These are phyloP conservation scores for Aspergillus steynii DNA, from an alignment of 495 filamentous ascomycete species.

Conservation along the genomic window DNA sequence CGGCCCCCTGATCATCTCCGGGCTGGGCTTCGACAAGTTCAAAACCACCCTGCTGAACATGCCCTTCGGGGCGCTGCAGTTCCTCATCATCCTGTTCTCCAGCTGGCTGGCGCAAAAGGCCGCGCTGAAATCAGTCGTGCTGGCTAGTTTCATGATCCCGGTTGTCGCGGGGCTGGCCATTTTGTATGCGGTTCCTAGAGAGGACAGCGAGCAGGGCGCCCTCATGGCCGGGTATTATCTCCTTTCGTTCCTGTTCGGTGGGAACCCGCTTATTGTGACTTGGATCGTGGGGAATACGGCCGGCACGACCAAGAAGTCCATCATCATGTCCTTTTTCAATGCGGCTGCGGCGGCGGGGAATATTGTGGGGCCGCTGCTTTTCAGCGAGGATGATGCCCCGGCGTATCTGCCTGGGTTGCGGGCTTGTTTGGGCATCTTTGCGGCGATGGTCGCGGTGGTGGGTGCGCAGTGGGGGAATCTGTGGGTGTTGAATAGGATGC, in stretches of 20 bases:
- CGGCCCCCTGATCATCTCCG: slow-evolving; percentile 61
- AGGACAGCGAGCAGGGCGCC: slow-evolving; percentile 34
- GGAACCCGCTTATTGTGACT: slow-evolving; percentile 49
- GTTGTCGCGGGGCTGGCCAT: slow-evolving; percentile 58
- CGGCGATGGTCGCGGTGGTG: slow-evolving; percentile 47
- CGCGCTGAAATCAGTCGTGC: slow-evolving; percentile 50
- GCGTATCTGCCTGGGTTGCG: slow-evolving; percentile 57
- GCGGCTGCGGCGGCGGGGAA: slow-evolving; percentile 46
- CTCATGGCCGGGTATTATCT: slow-evolving; percentile 62
- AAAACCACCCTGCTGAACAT: slow-evolving; percentile 51
- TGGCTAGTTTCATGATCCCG: slow-evolving; percentile 51
- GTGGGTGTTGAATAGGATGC: slow-evolving; percentile 52
- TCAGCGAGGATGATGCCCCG: slow-evolving; percentile 42
- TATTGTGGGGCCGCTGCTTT: slow-evolving; percentile 49
- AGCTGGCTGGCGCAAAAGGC: slow-evolving; percentile 51
- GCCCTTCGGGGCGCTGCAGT: slow-evolving; percentile 50
- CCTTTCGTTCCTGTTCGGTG: slow-evolving; percentile 58
- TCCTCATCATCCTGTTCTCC: slow-evolving; percentile 41
- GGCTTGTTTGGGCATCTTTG: slow-evolving; percentile 57
- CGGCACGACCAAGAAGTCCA: slow-evolving; percentile 53
- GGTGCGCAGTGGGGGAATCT: slow-evolving; percentile 54
- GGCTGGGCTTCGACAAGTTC: slow-evolving; percentile 59
- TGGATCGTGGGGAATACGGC: slow-evolving; percentile 55
- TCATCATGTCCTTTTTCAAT: slow-evolving; percentile 52
- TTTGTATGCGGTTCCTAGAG: slow-evolving; percentile 53